phyloP scores from a whole-genome alignment of 768 basidiomycete species.

The Podaxis rugospora region DNA sequence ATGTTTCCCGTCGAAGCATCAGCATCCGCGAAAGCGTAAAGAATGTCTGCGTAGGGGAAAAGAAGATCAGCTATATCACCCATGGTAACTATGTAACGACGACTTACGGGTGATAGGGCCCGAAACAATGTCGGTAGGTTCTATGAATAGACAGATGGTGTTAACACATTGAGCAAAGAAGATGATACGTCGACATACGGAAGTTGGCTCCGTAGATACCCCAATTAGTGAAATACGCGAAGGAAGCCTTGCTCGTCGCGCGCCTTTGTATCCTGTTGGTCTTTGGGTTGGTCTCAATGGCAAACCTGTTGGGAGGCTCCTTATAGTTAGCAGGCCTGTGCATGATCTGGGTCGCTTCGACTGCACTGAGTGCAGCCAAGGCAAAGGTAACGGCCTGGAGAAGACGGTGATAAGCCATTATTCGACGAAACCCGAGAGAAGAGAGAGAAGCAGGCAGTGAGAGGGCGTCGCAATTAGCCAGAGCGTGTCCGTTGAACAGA shows the following conservation, averaged over 20 bases:
- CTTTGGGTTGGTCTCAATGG: constrained; percentile 29
- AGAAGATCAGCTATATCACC: not conserved
- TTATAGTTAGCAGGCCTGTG: constrained; percentile 46
- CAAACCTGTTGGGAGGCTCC: constrained; percentile 29
- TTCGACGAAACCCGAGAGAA: not conserved
- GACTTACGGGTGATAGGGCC: constrained; percentile 57
- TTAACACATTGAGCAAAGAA: constrained; percentile 6
- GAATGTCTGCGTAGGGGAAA: constrained; percentile 37
- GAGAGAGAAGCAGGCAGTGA: not conserved
- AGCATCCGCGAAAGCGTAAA: constrained; percentile 80
- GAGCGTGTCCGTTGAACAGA: not conserved
- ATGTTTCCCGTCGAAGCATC: constrained; percentile 57
- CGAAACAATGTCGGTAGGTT: constrained; percentile 60
- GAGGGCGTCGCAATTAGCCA: not conserved
- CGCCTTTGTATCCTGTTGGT: constrained; percentile 38
- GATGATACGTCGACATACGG: constrained; percentile 34
- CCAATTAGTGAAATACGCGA: constrained; percentile 62
- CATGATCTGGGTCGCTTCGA: constrained; percentile 48
- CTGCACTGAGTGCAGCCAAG: constrained; percentile 19
- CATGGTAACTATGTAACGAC: not conserved
- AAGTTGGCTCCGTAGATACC: constrained; percentile 64
- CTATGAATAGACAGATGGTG: constrained; percentile 27
- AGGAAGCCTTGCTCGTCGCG: constrained; percentile 31
- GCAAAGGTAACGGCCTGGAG: constrained; percentile 23
- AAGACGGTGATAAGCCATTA: constrained; percentile 18